Evolutionary conservation across 2,329 filamentous ascomycete genomes (phyloP).

Genomic region (Coniochaeta sp.): DNA sequence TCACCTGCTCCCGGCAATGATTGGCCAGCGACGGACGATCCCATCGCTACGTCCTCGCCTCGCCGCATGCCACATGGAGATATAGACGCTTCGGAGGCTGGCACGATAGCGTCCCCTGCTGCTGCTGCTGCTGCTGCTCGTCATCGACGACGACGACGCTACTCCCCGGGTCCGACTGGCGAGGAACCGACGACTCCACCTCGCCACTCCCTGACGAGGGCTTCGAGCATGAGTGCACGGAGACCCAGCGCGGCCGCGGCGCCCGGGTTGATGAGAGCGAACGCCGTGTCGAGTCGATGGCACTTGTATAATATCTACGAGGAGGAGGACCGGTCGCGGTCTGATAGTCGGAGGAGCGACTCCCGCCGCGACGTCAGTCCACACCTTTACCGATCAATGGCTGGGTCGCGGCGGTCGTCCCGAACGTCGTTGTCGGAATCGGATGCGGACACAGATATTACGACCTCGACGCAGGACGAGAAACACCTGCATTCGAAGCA

Average conservation of each 20-base stretch:
- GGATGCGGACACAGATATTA: slow-evolving; percentile 30
- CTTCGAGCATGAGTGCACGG: slow-evolving; percentile 21
- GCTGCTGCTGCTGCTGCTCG: too few species aligned
- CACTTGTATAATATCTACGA: slow-evolving; percentile 14
- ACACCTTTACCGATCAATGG: slow-evolving; percentile 29
- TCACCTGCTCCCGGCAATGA: slow-evolving; percentile 17
- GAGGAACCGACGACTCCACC: slow-evolving; percentile 8
- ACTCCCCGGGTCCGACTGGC: slow-evolving; percentile 10
- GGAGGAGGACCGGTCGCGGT: slow-evolving; percentile 18
- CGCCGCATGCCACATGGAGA: slow-evolving; percentile 18
- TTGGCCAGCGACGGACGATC: slow-evolving; percentile 19
- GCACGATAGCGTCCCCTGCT: neutral
- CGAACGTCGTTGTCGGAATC: slow-evolving; percentile 29
- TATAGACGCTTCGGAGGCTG: slow-evolving; percentile 14
- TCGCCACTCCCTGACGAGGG: slow-evolving; percentile 13
- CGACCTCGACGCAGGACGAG: slow-evolving; percentile 26
- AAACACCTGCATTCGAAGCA: slow-evolving; percentile 13
- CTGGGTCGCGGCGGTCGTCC: slow-evolving; percentile 26
- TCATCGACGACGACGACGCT: slow-evolving; percentile 11
- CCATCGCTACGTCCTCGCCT: slow-evolving; percentile 19
- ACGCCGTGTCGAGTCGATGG: slow-evolving; percentile 14
- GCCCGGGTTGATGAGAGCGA: slow-evolving; percentile 17
- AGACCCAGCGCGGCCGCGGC: slow-evolving; percentile 20
- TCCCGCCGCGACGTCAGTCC: slow-evolving; percentile 23
- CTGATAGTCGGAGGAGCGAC: slow-evolving; percentile 19